These are phyloP conservation scores for Coemansia umbellata DNA, from an alignment of 192 early-diverging fungal species.

Conservation along the genomic window DNA sequence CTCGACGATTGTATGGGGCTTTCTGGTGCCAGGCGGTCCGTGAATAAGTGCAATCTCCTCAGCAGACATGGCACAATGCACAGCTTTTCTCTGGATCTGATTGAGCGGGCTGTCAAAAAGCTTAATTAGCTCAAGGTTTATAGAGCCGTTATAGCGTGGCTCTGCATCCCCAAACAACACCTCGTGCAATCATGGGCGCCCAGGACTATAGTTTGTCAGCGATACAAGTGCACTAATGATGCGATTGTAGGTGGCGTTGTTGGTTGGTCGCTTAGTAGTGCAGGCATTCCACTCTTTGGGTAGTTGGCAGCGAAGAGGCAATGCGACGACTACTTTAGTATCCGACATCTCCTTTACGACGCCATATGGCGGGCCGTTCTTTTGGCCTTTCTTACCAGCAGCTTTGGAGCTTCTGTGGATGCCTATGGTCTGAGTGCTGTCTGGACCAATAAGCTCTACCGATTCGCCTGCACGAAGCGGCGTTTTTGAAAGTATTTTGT, in stretches of 20 bases:
- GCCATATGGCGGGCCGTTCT: conserved; percentile 29
- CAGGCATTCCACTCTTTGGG: conserved; percentile 1
- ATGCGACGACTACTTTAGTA: conserved; percentile 56
- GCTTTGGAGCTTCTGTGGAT: neutral
- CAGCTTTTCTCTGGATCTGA: conserved; percentile 59
- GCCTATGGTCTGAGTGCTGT: conserved; percentile 24
- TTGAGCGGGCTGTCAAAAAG: conserved; percentile 59
- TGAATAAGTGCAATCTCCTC: conserved; percentile 66
- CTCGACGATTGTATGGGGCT: conserved; percentile 77
- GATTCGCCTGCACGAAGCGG: conserved; percentile 65
- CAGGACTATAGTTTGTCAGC: conserved; percentile 1
- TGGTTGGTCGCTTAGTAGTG: conserved; percentile 42
- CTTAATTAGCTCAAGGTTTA: neutral
- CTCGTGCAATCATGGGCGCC: conserved; percentile 14
- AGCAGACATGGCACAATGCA: conserved; percentile 55
- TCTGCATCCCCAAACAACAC: conserved; percentile 44
- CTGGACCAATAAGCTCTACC: conserved; percentile 30
- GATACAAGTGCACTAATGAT: conserved; percentile 10
- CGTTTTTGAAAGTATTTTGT: conserved; percentile 55
- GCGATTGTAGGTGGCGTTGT: conserved; percentile 15
- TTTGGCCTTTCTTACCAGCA: neutral
- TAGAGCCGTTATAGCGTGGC: conserved; percentile 15
- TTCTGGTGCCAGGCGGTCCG: conserved; percentile 77
- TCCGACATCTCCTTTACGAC: conserved; percentile 59
- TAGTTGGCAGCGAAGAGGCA: conserved; percentile 6